These are phyloP conservation scores for Aechmea fasciata DNA, from an alignment of 176 grass and related monocot species.

Conservation along the genomic window DNA sequence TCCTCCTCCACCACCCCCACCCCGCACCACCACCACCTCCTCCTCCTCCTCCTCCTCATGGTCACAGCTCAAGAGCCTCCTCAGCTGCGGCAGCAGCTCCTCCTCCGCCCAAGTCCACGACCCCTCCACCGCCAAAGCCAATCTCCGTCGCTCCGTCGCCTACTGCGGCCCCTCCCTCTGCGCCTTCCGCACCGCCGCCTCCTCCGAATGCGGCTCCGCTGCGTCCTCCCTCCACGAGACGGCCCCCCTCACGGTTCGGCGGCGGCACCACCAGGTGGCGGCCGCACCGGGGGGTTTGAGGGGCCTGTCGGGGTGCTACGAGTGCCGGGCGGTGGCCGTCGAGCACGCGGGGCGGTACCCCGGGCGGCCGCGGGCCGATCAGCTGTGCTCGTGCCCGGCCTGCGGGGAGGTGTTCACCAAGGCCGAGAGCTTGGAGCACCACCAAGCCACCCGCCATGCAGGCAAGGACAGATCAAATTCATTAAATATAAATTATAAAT, in stretches of 20 bases:
- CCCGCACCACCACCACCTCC: not conserved
- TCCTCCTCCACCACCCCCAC: not conserved
- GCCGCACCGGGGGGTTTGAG: constrained; percentile 28
- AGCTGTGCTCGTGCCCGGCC: constrained; percentile 50
- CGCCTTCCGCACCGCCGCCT: constrained; percentile 46
- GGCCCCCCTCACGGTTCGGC: constrained; percentile 6
- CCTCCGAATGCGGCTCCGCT: constrained; percentile 33
- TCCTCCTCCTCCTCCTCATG: constrained; percentile 30
- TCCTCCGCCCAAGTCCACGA: constrained; percentile 54
- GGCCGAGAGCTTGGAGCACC: constrained; percentile 70
- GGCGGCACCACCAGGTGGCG: constrained; percentile 21
- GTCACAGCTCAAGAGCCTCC: constrained; percentile 75
- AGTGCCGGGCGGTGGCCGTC: constrained; percentile 80
- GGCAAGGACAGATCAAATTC: constrained; percentile 26
- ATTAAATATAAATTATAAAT: not conserved
- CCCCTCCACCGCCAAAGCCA: constrained; percentile 11
- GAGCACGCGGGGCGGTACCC: constrained; percentile 54
- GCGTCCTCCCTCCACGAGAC: constrained; percentile 22
- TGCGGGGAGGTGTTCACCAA: constrained; percentile 92
- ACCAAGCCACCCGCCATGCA: constrained; percentile 73
- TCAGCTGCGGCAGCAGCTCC: constrained; percentile 63
- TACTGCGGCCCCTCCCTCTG: constrained; percentile 53
- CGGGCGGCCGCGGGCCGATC: constrained; percentile 20
- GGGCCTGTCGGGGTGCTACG: constrained; percentile 65
- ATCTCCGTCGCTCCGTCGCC: constrained; percentile 13